Conservation (phyloP, 768 basidiomycete genomes). For the Sporobolomyces pararoseus region DNA sequence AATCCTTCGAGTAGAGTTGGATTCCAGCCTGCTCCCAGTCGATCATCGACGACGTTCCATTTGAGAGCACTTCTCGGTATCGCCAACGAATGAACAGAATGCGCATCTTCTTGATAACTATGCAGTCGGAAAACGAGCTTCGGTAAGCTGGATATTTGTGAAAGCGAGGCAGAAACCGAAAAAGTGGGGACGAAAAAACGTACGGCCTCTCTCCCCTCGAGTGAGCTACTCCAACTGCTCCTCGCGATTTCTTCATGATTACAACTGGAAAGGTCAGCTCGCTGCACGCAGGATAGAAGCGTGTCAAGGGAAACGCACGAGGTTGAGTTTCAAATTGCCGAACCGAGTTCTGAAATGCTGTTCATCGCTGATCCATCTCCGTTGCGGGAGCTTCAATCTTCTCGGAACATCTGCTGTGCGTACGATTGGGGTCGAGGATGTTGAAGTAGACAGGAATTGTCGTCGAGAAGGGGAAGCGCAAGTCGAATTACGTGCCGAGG, state of each 20-base stretch:
- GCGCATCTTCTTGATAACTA: conserved; percentile 45
- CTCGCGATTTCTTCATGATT: conserved; percentile 20
- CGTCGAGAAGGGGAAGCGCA: neutral
- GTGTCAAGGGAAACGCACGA: conserved; percentile 4
- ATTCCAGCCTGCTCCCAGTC: conserved; percentile 26
- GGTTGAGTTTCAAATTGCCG: conserved; percentile 35
- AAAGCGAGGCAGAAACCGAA: neutral
- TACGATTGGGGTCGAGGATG: neutral
- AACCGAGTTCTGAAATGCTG: conserved; percentile 27
- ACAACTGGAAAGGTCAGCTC: neutral
- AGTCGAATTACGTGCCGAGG: neutral
- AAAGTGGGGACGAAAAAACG: conserved; percentile 9
- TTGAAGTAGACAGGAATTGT: neutral
- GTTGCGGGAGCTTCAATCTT: neutral
- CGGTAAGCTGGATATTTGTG: neutral
- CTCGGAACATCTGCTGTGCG: neutral
- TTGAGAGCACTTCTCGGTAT: conserved; percentile 30
- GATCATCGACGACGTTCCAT: conserved; percentile 35
- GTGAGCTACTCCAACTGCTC: conserved; percentile 36
- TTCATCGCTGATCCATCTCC: conserved; percentile 15
- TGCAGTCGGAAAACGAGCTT: neutral
- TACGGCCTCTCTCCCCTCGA: conserved; percentile 44
- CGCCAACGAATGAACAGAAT: conserved; percentile 32
- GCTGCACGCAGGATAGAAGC: no score
- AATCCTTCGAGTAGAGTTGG: conserved; percentile 31